phyloP scores from a whole-genome alignment of 352 stramenopile genomes.

The Thraustochytrium sp. region DNA sequence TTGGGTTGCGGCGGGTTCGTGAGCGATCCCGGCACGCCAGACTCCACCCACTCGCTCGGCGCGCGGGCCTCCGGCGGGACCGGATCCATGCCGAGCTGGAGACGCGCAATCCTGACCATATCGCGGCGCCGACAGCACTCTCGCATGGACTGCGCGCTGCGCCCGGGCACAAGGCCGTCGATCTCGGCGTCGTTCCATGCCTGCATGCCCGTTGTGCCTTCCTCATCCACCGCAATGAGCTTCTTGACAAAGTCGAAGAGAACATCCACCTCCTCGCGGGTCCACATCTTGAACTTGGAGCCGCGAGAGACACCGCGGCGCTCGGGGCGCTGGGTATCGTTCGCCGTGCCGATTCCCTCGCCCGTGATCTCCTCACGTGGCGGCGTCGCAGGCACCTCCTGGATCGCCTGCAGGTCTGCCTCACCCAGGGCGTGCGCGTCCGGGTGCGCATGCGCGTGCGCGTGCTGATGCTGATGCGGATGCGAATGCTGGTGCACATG shows the following conservation, averaged over 20 bases:
- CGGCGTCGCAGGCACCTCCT: not conserved
- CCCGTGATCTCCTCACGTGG: not conserved
- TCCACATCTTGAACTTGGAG: not conserved
- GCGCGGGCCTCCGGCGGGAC: too few relatives aligned
- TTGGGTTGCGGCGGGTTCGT: not conserved
- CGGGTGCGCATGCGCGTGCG: too few relatives aligned
- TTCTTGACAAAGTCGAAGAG: slow-evolving; percentile 6
- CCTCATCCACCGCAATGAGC: not conserved
- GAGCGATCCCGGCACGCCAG: not conserved
- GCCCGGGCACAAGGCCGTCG: not conserved
- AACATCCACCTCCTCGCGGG: not conserved
- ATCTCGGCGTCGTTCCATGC: not conserved
- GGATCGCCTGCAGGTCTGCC: too few relatives aligned
- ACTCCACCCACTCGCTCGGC: not conserved
- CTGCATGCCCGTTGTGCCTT: not conserved
- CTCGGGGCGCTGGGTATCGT: not conserved
- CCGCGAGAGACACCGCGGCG: not conserved
- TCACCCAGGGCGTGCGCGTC: too few relatives aligned
- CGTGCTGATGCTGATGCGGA: too few relatives aligned
- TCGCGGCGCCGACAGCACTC: slow-evolving; percentile 11
- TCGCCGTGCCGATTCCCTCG: not conserved
- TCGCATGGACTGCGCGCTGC: slow-evolving; percentile 15
- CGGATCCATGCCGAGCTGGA: not conserved
- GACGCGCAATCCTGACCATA: not conserved
- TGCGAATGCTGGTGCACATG: too few relatives aligned